phyloP scores from a whole-genome alignment of 169 alveolate species.

The Eimeria sp. region DNA sequence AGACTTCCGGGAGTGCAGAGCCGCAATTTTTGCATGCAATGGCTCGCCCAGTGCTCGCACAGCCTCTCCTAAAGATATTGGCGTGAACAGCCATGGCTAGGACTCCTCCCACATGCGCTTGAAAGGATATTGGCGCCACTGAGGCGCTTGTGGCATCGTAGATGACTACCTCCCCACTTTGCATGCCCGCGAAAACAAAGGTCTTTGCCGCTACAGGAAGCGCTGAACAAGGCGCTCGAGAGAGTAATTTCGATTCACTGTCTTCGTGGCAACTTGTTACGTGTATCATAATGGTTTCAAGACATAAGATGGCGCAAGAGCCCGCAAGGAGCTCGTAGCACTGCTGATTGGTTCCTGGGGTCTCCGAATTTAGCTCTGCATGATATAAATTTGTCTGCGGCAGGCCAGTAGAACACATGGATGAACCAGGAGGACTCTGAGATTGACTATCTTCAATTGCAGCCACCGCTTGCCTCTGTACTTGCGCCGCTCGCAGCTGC shows the following conservation, averaged over 20 bases:
- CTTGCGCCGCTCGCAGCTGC: constrained; percentile 46
- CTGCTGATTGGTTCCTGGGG: constrained; percentile 63
- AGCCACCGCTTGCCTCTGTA: constrained; percentile 50
- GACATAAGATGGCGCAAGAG: constrained; percentile 71
- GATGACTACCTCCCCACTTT: constrained; percentile 69
- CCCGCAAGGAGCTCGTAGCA: constrained; percentile 76
- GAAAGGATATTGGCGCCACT: constrained; percentile 72
- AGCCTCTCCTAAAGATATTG: constrained; percentile 7
- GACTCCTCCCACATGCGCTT: constrained; percentile 82
- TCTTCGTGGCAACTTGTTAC: not conserved
- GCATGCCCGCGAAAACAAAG: constrained; percentile 72
- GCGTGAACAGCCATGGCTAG: constrained; percentile 78
- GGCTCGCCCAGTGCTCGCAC: constrained; percentile 30
- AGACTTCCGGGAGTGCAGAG: constrained; percentile 53
- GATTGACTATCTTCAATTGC: constrained; percentile 43
- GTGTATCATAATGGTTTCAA: constrained; percentile 51
- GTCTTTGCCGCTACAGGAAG: constrained; percentile 66
- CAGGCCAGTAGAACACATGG: constrained; percentile 4
- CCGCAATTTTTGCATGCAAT: constrained; percentile 73
- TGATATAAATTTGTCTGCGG: constrained; percentile 21
- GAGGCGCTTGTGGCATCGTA: constrained; percentile 76
- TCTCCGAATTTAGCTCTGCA: constrained; percentile 29
- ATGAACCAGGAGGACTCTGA: constrained; percentile 23
- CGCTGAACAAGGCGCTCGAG: not conserved
- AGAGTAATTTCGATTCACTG: not conserved